phyloP scores from a whole-genome alignment of 495 filamentous ascomycete genomes.

The Corynascus novoguineensis region DNA sequence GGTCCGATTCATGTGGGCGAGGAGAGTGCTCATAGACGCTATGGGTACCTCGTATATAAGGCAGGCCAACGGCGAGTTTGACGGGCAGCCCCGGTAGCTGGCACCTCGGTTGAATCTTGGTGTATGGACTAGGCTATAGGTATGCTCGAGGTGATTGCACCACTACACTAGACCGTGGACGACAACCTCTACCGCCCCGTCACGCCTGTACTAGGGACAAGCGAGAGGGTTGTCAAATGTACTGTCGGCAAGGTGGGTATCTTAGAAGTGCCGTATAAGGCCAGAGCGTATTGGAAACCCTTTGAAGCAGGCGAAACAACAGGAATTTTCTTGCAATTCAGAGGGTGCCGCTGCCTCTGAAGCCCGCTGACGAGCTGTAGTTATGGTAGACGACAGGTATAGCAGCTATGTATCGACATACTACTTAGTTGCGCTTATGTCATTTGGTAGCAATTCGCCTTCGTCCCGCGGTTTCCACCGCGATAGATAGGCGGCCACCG shows the following conservation, averaged over 20 bases:
- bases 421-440: slow-evolving; percentile 9
- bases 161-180: slow-evolving; percentile 6
- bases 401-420: slow-evolving; percentile 8
- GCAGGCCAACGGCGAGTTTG: slow-evolving; percentile 10
- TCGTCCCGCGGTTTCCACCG: not conserved
- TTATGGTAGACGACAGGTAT: slow-evolving; percentile 10
- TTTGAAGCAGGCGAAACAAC: slow-evolving; percentile 12
- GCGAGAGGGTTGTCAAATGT: slow-evolving; percentile 12
- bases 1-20: slow-evolving; percentile 12
- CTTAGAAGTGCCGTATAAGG: slow-evolving; percentile 12
- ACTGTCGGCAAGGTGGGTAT: slow-evolving; percentile 12
- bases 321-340: slow-evolving; percentile 1
- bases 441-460: not conserved
- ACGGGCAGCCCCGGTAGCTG: slow-evolving; percentile 5
- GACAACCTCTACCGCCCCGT: slow-evolving; percentile 10
- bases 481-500: slow-evolving; percentile 6
- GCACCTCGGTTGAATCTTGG: slow-evolving; percentile 10
- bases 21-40: slow-evolving; percentile 9
- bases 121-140: slow-evolving; percentile 13
- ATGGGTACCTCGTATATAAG: slow-evolving; percentile 14
- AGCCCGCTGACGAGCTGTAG: not conserved
- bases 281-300: slow-evolving; percentile 5
- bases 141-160: slow-evolving; percentile 14
- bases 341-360: slow-evolving; percentile 2
- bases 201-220: slow-evolving; percentile 6